Conservation (phyloP, 306 rosid species). For the Cucurbita argyrosperma region DNA sequence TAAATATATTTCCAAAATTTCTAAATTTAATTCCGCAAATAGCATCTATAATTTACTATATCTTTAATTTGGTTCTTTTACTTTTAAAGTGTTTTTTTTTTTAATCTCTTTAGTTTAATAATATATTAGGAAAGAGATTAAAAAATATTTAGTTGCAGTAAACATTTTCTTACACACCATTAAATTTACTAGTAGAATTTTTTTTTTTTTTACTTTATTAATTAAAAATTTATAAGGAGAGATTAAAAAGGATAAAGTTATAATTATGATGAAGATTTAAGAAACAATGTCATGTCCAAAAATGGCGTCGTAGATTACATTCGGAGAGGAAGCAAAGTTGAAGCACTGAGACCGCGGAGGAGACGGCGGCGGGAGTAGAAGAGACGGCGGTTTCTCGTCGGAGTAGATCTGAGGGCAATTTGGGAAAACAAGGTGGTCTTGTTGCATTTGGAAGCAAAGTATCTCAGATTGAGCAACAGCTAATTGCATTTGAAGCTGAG, state of each 20-base stretch:
- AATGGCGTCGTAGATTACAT: constrained; percentile 37
- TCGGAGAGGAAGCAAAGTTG: constrained; percentile 34
- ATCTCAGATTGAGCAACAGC: constrained; percentile 90
- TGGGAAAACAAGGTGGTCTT: constrained; percentile 21
- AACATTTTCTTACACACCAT: too few relatives aligned
- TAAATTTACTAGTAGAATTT: too few relatives aligned
- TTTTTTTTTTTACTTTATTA: too few relatives aligned
- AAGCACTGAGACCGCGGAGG: constrained; percentile 32
- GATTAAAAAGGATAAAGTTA: neutral
- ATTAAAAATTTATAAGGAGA: neutral
- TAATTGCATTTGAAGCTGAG: constrained; percentile 86
- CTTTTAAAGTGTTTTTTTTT: too few relatives aligned
- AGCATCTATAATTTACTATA: too few relatives aligned
- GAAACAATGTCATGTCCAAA: constrained; percentile 71
- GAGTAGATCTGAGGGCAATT: constrained; percentile 6
- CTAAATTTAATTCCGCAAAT: too few relatives aligned
- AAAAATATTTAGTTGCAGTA: too few relatives aligned
- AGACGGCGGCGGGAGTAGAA: constrained; percentile 18
- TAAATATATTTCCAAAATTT: too few relatives aligned
- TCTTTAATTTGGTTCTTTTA: too few relatives aligned
- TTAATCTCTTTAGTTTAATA: too few relatives aligned
- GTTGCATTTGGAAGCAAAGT: constrained; percentile 70
- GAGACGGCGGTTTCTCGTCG: neutral
- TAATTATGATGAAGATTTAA: constrained; percentile 4
- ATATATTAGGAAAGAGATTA: too few relatives aligned